A percentile compares a stretch with the other conserved stretches of the same genome.
Evolutionary conservation across 2,329 filamentous ascomycete species (phyloP).

Genomic region (Claviceps spartinae): DNA sequence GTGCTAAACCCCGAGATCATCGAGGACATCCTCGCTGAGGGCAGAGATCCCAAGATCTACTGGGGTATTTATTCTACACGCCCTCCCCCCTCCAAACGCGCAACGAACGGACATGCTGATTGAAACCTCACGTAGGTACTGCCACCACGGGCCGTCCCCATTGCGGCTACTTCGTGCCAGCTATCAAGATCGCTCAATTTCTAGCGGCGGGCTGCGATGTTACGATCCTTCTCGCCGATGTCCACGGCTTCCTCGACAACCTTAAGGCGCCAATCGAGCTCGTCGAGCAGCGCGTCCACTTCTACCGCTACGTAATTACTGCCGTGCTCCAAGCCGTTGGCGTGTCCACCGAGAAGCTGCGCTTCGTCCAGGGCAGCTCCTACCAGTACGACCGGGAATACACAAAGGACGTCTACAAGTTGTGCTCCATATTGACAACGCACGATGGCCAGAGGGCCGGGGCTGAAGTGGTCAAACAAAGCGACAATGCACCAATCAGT

Average conservation of each 20-base stretch:
- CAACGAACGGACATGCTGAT: not conserved
- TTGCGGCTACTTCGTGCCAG: slow-evolving; percentile 77
- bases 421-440: slow-evolving; percentile 57
- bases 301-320: slow-evolving; percentile 69
- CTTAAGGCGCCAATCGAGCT: slow-evolving; percentile 81
- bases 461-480: slow-evolving; percentile 89
- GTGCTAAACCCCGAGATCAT: slow-evolving; percentile 75
- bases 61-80: slow-evolving; percentile 47
- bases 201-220: slow-evolving; percentile 74
- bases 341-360: slow-evolving; percentile 64
- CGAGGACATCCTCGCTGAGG: slow-evolving; percentile 55
- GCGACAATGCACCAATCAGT: slow-evolving; percentile 55
- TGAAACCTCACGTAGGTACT: slow-evolving; percentile 36
- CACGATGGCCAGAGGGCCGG: slow-evolving; percentile 83
- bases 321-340: slow-evolving; percentile 63
- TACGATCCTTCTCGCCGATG: slow-evolving; percentile 61
- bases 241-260: slow-evolving; percentile 69
- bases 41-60: slow-evolving; percentile 66
- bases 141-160: slow-evolving; percentile 81
- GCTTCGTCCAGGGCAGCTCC: slow-evolving; percentile 71
- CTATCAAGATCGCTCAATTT: slow-evolving; percentile 81
- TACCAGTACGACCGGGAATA: slow-evolving; percentile 68
- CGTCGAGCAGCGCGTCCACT: slow-evolving; percentile 66
- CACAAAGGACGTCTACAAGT: slow-evolving; percentile 75
- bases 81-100: not conserved